Evolutionary conservation across 1,284 basidiomycete species (phyloP), one percentile per base, ranked within the genome.

Genomic region (Erythrobasidium hasegawianum): DNA sequence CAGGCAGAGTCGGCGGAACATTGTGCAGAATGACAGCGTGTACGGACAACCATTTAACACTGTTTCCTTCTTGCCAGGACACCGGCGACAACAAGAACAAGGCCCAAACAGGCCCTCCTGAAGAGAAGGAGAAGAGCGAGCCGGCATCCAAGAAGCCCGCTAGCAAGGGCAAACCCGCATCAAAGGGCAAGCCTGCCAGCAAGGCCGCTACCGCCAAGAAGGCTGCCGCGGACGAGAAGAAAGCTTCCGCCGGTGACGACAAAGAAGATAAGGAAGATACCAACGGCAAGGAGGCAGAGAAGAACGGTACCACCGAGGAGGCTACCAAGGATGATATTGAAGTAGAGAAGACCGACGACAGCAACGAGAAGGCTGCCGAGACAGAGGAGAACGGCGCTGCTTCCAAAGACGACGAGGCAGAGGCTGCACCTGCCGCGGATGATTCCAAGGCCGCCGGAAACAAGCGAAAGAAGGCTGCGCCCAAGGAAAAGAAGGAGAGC

Each of bases 41-140:
- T n/a, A n/a, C n/a, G n/a, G n/a, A n/a, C n/a, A n/a, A n/a, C n/a
- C n/a, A n/a, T n/a, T n/a, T n/a, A n/a, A n/a, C n/a, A n/a, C 45
- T 1, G 1, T 50, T 45, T 50, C n/a, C 10, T 2, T 29, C 39
- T 29, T 18, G 8, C 10, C 26, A 65, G 62, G 77, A 80, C 64
- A 73, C 76, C 38, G 74, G 76, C 9, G 77, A 78, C 66, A 78
- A 77, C 49, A 77, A 77, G 72, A 79, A 80, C 69, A 72, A 78
- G 68, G 75, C 78, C 5, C 78, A 77, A 53, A 78, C 77, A 3
- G 71, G 69, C 3, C 79, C 79, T 4, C 66, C 76, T 57, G 76
- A 76, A 57, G 79, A 79, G 52, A 72, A 75, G 40, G 75, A 75
- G 13, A 47, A 49, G 33, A 27, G 41, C 40, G 16, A 22, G 26